Evolutionary conservation across 225 moss, liverwort and hornwort genomes (phyloP), one percentile per base, ranked within the genome.

Genomic region (Polytrichum formosum): DNA sequence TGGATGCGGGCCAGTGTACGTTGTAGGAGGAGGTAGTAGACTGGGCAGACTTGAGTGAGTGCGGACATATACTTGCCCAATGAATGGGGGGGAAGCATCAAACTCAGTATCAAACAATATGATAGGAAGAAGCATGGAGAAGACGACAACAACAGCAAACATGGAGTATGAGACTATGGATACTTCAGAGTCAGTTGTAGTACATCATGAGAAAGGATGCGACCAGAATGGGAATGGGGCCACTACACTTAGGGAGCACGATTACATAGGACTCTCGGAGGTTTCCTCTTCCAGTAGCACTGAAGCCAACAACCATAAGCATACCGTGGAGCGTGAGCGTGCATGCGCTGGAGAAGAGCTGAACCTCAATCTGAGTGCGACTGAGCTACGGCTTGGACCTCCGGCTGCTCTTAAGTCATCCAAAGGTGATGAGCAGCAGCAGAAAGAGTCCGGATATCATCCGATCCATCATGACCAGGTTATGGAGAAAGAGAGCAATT

Each of bases 201-300:
- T 71, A 21, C 63, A 58, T 6, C 74, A 46, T 18, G 90, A 77
- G 79, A 81, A 80, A 23, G 80, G 46, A 46, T 46, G 92, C 20
- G 88, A 81, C 70, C 83, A 85, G 75, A 87, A 84, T 69, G 95
- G 89, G 16, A 84, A 46, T 46, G 46, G 16, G 46, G 13, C 46
- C 46, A 16, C 84, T 19, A 83, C 87, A 64, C 72, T 92, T 66
- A 91, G 90, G 58, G 96, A 93, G 77, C 93, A 93, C 54, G 96
- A 96, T 65, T 88, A 93, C 16, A 79, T 96, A 67, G 93, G 93
- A 0, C 74, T 96, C 0, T 95, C 95, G 7, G 92, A 91, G 53
- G 91, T 85, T 7, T 86, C 90, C 0, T 91, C 88, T 1, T 84
- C 90, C 5, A 75, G 71, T 61, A 72, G 73, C 26, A 61, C 76